These are phyloP conservation scores for Chaetoceros muelleri DNA, from an alignment of 108 stramenopile species.

Conservation along the genomic window DNA sequence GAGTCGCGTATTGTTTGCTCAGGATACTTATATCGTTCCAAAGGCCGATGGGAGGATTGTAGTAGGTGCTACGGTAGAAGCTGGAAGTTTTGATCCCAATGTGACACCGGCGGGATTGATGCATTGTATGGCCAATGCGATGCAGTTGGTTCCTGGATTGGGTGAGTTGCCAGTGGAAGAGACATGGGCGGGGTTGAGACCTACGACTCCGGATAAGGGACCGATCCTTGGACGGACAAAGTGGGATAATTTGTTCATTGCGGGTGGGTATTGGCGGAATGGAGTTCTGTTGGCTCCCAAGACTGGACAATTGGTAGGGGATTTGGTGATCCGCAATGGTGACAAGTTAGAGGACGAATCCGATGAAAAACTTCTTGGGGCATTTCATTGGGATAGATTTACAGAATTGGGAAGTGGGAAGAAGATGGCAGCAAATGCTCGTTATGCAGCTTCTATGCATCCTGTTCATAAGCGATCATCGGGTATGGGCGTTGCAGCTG, in stretches of 20 bases:
- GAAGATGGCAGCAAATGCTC: conserved; percentile 51
- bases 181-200: conserved; percentile 88
- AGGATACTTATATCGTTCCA: conserved; percentile 92
- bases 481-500: conserved; percentile 46
- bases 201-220: conserved; percentile 86
- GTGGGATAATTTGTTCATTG: conserved; percentile 76
- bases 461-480: conserved; percentile 52
- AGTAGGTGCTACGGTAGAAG: conserved; percentile 87
- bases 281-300: conserved; percentile 88
- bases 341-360: conserved; percentile 11
- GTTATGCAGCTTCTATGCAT: conserved; percentile 71
- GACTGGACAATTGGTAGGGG: conserved; percentile 59
- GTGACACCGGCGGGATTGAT: conserved; percentile 75
- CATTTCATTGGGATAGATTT: conserved; percentile 81
- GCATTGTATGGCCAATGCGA: conserved; percentile 56
- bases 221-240: conserved; percentile 80
- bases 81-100: conserved; percentile 58
- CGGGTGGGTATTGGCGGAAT: conserved; percentile 94
- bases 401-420: conserved; percentile 42
- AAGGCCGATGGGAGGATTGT: conserved; percentile 87
- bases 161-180: conserved; percentile 75
- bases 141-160: conserved; percentile 66
- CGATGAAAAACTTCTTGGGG: conserved; percentile 40
- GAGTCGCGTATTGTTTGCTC: conserved; percentile 76
- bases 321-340: conserved; percentile 18